phyloP scores from a whole-genome alignment of 257 asterid species.

The Asclepias syriaca region DNA sequence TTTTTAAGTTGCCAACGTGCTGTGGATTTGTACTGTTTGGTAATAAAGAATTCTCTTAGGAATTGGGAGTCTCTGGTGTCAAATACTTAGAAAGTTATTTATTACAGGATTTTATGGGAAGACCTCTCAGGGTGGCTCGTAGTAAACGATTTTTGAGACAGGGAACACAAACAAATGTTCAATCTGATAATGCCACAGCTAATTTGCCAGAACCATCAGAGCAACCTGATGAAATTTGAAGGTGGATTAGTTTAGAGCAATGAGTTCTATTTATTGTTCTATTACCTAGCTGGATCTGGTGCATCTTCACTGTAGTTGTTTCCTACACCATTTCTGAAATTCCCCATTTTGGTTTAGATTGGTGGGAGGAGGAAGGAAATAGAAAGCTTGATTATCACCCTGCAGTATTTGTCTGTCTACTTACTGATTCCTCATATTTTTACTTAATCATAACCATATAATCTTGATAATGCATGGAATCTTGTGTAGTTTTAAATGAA shows the following conservation, averaged over 20 bases:
- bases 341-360: too few species aligned
- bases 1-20: not conserved
- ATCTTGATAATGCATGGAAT: not conserved
- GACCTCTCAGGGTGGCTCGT: slow-evolving; percentile 58
- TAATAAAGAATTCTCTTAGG: not conserved
- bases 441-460: not conserved
- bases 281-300: not conserved
- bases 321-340: not conserved
- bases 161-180: slow-evolving; percentile 46
- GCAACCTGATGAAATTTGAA: slow-evolving; percentile 19
- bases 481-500: not conserved
- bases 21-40: not conserved
- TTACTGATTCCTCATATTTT: not conserved
- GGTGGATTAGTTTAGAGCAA: slow-evolving; percentile 20
- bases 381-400: not conserved
- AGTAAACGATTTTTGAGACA: slow-evolving; percentile 64
- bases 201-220: slow-evolving; percentile 16
- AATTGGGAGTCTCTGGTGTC: not conserved
- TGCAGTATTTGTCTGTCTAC: not conserved
- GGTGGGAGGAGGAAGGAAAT: not conserved
- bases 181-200: slow-evolving; percentile 31
- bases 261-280: slow-evolving; percentile 24
- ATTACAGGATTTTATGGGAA: slow-evolving; percentile 84
- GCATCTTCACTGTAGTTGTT: slow-evolving; percentile 5
- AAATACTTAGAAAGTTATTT: slow-evolving; percentile 10